Evolutionary conservation across 192 early-diverging fungal genomes (phyloP), one percentile per base, ranked within the genome.

Genomic region (Backusella tuberculispora): DNA sequence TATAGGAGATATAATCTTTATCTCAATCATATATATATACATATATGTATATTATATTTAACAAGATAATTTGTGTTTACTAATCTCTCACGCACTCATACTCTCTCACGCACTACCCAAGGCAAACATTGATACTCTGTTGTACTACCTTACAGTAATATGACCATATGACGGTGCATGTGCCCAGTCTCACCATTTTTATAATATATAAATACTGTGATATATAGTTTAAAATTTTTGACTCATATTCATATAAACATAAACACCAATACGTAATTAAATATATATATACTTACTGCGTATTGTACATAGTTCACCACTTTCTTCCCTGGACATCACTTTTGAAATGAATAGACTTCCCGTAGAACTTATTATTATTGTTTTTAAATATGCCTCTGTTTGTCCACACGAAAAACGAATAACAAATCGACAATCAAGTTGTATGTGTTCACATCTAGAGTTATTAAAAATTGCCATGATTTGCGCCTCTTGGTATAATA

Each of bases 361-460:
- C 10, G 13, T 26, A 13, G 53, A 60, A 60, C 53, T 60, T 60
- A 12, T 24, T 60, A 24, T 60, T 60, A 26, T 24, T 60, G 53
- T 60, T 60, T 60, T 60, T 60, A 24, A 21, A 60, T 24, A 60
- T 60, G 53, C 53, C 10, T 60, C 53, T 60, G 24, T 21, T 12
- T 60, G 53, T 26, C 53, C 53, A 60, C 53, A 60, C 26, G 53
- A 60, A 60, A 60, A 60, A 60, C 21, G 21, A 21, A 60, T 9
- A 26, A 60, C 21, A 26, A 12, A 9, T 60, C 10, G 53, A n/a
- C 53, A 60, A 60, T 26, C 8, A 29, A 60, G 21, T 21, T 60
- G 53, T 26, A 60, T 60, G 53, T 60, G 53, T 24, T 60, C 53
- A 60, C 53, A 60, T 26, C 21, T 60, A 60, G 53, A 60, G 21